Conservation (phyloP, 2,329 filamentous ascomycete genomes). For the Colletotrichum sp. region DNA sequence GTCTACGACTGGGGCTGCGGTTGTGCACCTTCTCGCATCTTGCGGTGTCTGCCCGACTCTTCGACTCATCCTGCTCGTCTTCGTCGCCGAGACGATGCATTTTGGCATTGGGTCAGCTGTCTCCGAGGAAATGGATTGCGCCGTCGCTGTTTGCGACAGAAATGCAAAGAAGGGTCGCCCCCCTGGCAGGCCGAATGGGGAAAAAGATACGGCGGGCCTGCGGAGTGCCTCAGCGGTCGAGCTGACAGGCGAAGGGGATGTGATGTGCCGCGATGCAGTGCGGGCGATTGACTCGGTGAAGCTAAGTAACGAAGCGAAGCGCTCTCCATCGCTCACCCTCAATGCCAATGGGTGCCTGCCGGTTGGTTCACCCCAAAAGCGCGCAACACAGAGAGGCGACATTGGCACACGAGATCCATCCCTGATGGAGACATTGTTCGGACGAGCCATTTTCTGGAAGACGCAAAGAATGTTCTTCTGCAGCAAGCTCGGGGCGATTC, state of each 20-base stretch:
- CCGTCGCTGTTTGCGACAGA: background rate
- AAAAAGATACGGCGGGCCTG: background rate
- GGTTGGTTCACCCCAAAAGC: constrained; percentile 9
- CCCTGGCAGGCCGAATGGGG: background rate
- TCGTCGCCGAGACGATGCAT: background rate
- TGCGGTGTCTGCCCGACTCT: background rate
- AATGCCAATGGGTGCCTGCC: background rate
- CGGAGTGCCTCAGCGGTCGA: background rate
- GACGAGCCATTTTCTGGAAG: constrained; percentile 22
- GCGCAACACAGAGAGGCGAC: background rate
- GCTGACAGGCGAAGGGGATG: background rate
- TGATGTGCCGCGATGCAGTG: background rate
- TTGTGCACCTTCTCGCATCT: background rate
- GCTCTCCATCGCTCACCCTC: background rate
- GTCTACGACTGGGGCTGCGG: background rate
- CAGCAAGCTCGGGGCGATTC: background rate
- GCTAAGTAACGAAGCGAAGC: background rate
- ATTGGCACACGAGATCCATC: background rate
- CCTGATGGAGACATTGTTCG: constrained; percentile 10
- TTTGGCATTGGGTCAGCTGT: background rate
- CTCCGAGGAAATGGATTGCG: background rate
- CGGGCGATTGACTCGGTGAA: background rate
- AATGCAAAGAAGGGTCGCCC: background rate
- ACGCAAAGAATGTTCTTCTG: background rate
- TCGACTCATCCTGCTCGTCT: background rate